These are phyloP conservation scores for Fusarium sp. DNA, from an alignment of 2,329 filamentous ascomycete genomes.

Conservation along the genomic window DNA sequence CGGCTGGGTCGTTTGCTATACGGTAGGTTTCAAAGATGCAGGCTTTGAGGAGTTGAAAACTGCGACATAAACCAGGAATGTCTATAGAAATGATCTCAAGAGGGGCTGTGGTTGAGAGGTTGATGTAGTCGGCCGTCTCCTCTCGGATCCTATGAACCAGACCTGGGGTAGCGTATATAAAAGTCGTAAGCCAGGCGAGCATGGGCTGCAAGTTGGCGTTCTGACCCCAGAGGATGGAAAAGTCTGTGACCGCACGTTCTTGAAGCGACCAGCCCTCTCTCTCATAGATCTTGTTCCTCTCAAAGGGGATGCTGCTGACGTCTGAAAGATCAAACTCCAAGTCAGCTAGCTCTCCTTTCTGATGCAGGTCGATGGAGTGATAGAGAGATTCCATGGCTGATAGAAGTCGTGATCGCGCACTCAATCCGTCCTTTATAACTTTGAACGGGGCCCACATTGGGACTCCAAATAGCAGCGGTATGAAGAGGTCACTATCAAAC, in stretches of 20 bases:
- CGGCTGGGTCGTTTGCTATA: constrained; percentile 33
- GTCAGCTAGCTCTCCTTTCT: constrained; percentile 26
- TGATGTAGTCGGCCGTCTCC: constrained; percentile 25
- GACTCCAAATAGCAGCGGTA: constrained; percentile 35
- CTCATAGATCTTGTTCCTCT: constrained; percentile 31
- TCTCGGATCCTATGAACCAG: constrained; percentile 24
- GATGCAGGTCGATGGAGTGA: constrained; percentile 15
- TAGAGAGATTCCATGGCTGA: constrained; percentile 12
- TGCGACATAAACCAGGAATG: constrained; percentile 13
- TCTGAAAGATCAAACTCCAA: constrained; percentile 31
- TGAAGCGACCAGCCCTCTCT: constrained; percentile 22
- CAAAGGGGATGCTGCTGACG: constrained; percentile 17
- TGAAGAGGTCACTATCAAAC: constrained; percentile 41
- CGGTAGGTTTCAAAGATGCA: constrained; percentile 40
- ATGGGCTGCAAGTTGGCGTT: constrained; percentile 40
- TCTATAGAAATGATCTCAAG: constrained; percentile 30
- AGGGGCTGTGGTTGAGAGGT: neutral
- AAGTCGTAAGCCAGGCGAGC: constrained; percentile 38
- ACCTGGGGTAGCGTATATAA: constrained; percentile 29
- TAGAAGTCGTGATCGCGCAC: constrained; percentile 30
- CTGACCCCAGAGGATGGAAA: constrained; percentile 33
- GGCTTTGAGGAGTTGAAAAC: constrained; percentile 39
- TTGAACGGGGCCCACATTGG: constrained; percentile 36
- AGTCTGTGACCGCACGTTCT: constrained; percentile 20
- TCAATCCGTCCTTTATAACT: constrained; percentile 29